Evolutionary conservation across 371 early-diverging fungal species (phyloP), one percentile per base, ranked within the genome.

Genomic region (Lichtheimia ramosa): DNA sequence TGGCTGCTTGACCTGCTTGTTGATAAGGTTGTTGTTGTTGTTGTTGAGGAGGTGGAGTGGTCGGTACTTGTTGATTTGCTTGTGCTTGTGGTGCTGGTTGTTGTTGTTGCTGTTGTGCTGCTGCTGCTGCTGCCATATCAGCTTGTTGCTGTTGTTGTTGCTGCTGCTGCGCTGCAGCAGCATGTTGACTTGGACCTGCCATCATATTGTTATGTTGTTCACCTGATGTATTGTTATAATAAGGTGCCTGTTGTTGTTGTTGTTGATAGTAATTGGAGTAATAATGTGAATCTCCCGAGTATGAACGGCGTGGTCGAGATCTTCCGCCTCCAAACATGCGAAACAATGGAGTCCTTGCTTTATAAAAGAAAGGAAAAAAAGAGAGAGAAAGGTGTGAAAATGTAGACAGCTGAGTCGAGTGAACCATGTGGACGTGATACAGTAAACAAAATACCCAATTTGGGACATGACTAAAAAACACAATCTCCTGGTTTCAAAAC

Each of bases 21-120:
- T n/a, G 46, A 10, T 18, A 46, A 10, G 34, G 34, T 34, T 34
- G 34, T 8, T 34, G 34, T 34, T 27, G 25, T 5, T 52, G 39
- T 55, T 55, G 56, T 25, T 55, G 56, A n/a, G 39, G 56, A 7
- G 56, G 43, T 20, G 56, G 56, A 55, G 56, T 43, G 1, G 56
- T 42, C 27, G 56, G 56, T 42, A 43, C 43, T 27, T 55, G 56
- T 43, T 55, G 56, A 43, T 41, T 55, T 43, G 41, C 43, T 15
- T 39, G 56, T 46, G 46, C 16, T n/a, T 46, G 46, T 46, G 3
- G 46, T 16, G n/a, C n/a, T n/a, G 46, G 46, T 46, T 46, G 46
- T 7, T 12, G 46, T 21, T 46, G 46, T 21, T 46, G 46, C 16
- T n/a, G 21, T 46, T 16, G 46, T 28, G 3, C 6, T 28, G 34